A percentile compares a stretch with the other conserved stretches of the same genome.
Conservation (phyloP, 176 grass and related monocot genomes). For the Oryza punctata region DNA sequence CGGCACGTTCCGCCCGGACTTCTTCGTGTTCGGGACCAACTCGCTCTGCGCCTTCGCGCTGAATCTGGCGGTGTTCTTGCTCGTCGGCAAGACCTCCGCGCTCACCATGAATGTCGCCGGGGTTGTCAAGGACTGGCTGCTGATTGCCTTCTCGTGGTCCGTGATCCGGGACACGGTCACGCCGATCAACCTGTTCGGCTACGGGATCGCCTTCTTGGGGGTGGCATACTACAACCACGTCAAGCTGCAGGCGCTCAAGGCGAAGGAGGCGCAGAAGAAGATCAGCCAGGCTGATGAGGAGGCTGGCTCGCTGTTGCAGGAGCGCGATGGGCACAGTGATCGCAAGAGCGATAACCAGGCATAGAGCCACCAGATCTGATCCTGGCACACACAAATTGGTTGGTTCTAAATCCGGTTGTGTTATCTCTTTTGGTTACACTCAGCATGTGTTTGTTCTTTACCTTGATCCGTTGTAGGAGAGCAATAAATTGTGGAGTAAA, state of each 20-base stretch:
- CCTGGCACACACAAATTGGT: slow-evolving; percentile 38
- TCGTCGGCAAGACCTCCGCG: slow-evolving; percentile 95
- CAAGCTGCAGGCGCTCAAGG: slow-evolving; percentile 89
- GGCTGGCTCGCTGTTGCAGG: slow-evolving; percentile 67
- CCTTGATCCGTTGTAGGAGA: not conserved
- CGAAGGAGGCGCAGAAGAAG: slow-evolving; percentile 87
- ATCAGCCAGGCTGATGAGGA: slow-evolving; percentile 58
- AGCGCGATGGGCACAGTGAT: slow-evolving; percentile 52
- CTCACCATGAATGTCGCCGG: slow-evolving; percentile 97
- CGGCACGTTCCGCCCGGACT: slow-evolving; percentile 68
- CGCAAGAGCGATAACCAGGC: slow-evolving; percentile 77
- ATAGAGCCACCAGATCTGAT: slow-evolving; percentile 40
- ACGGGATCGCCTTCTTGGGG: slow-evolving; percentile 84
- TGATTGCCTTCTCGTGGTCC: slow-evolving; percentile 97
- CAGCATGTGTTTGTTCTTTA: slow-evolving; percentile 12
- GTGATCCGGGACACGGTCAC: slow-evolving; percentile 92
- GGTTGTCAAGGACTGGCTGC: slow-evolving; percentile 94
- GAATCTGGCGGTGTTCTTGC: slow-evolving; percentile 90
- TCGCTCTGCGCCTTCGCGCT: slow-evolving; percentile 93
- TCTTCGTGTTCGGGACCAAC: slow-evolving; percentile 84
- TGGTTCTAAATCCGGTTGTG: slow-evolving; percentile 32
- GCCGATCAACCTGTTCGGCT: slow-evolving; percentile 83
- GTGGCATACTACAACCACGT: slow-evolving; percentile 91
- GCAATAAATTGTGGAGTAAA: not conserved
- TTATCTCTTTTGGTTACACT: slow-evolving; percentile 9